phyloP scores from a whole-genome alignment of 169 alveolate species.

The Cryptosporidium viatorum region DNA sequence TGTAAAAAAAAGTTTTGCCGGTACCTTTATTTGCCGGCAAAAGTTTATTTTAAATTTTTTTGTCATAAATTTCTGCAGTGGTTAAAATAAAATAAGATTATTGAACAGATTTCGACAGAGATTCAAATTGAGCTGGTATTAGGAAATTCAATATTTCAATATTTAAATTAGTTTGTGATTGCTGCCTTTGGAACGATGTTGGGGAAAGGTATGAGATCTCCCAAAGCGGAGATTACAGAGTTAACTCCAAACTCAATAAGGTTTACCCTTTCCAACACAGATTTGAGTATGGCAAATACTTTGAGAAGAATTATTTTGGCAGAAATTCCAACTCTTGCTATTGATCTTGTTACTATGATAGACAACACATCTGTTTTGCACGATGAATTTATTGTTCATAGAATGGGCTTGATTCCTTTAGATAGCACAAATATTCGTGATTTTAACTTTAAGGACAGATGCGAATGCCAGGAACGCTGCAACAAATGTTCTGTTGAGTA shows the following conservation, averaged over 20 bases:
- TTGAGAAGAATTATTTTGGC: conserved; percentile 93
- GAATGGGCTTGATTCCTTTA: conserved; percentile 95
- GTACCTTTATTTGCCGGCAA: conserved; percentile 71
- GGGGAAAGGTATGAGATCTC: conserved; percentile 81
- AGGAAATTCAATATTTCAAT: not conserved
- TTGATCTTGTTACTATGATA: conserved; percentile 92
- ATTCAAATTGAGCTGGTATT: not conserved
- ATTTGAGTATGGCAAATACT: conserved; percentile 94
- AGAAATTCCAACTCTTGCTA: conserved; percentile 96
- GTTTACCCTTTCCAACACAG: conserved; percentile 90
- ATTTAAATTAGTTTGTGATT: not conserved
- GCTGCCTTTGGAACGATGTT: conserved; percentile 77
- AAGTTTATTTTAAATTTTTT: conserved; percentile 4
- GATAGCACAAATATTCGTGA: conserved; percentile 88
- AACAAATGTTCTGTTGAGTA: conserved; percentile 92
- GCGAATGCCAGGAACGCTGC: conserved; percentile 92
- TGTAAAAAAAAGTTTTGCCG: conserved; percentile 34
- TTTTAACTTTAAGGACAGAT: conserved; percentile 91
- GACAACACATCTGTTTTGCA: conserved; percentile 95
- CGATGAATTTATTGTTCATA: conserved; percentile 95
- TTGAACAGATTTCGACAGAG: not conserved
- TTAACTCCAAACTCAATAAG: conserved; percentile 81
- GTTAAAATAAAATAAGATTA: not conserved
- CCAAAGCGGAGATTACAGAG: conserved; percentile 84
- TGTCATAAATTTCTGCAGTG: conserved; percentile 25